A percentile compares a stretch with the other conserved stretches of the same genome.
These are phyloP conservation scores for Fusarium mexicanum DNA, from an alignment of 2,329 filamentous ascomycete species.

Conservation along the genomic window DNA sequence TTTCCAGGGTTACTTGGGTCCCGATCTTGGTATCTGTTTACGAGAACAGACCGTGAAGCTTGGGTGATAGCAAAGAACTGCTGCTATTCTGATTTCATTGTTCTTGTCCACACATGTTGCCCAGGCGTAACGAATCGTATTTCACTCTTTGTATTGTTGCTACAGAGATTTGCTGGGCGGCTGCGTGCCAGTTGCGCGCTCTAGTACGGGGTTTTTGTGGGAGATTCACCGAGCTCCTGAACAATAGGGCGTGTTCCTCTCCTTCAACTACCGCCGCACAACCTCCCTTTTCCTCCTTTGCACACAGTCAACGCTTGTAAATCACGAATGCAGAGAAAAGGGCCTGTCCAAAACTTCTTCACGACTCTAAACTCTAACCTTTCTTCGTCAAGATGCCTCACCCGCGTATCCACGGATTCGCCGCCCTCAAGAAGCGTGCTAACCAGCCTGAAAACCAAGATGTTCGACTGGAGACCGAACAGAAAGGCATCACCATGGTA, in stretches of 20 bases:
- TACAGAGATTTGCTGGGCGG: neutral
- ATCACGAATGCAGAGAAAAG: rapidly evolving
- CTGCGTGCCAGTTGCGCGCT: neutral
- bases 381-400: neutral
- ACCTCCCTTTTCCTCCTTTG: neutral
- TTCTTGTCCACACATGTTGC: neutral
- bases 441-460: neutral
- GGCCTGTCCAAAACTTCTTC: rapidly evolving
- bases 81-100: neutral
- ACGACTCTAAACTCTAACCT: rapidly evolving
- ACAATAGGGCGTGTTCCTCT: neutral
- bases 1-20: neutral
- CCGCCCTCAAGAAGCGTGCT: neutral
- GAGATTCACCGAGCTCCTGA: neutral
- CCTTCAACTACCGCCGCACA: neutral
- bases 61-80: neutral
- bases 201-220: neutral
- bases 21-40: neutral
- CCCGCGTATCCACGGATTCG: neutral
- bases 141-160: neutral
- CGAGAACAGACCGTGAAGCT: neutral
- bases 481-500: neutral
- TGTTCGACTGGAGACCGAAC: rapidly evolving
- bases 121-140: neutral
- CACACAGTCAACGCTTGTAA: rapidly evolving